Evolutionary conservation across 129 eudicot genomes (phyloP).

Genomic region (Flaveria ramosissima): DNA sequence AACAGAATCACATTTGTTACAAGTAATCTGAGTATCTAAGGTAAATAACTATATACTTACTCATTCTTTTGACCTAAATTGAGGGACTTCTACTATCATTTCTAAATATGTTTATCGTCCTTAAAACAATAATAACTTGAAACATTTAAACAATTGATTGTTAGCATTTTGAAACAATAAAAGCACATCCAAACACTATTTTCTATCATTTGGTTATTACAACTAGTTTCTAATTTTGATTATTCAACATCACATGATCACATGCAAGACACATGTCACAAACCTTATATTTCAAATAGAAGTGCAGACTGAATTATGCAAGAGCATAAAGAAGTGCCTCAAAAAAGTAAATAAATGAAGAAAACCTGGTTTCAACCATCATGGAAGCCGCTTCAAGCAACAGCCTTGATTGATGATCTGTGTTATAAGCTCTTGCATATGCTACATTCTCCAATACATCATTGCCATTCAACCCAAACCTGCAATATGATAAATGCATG

Average conservation of each 20-base stretch:
- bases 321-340: neutral
- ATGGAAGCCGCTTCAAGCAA: slow-evolving; percentile 96
- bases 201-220: neutral
- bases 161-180: neutral
- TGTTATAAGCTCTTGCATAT: slow-evolving; percentile 93
- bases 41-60: neutral
- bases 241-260: no score
- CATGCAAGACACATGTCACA: neutral
- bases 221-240: no score
- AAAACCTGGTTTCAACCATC: slow-evolving; percentile 96
- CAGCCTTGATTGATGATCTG: slow-evolving; percentile 94
- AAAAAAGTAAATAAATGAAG: neutral
- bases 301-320: neutral
- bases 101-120: neutral
- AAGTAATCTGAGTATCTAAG: neutral
- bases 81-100: neutral
- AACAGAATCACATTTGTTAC: neutral
- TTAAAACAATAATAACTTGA: neutral
- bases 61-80: neutral
- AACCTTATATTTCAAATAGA: neutral
- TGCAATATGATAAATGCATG: slow-evolving; percentile 31
- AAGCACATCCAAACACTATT: neutral
- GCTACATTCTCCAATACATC: slow-evolving; percentile 97
- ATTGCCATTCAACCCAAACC: slow-evolving; percentile 83
- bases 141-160: neutral